Percentiles rank a stretch among this genome's conserved stretches.
Conservation (phyloP, 2,329 filamentous ascomycete genomes). For the Fusarium buharicum region DNA sequence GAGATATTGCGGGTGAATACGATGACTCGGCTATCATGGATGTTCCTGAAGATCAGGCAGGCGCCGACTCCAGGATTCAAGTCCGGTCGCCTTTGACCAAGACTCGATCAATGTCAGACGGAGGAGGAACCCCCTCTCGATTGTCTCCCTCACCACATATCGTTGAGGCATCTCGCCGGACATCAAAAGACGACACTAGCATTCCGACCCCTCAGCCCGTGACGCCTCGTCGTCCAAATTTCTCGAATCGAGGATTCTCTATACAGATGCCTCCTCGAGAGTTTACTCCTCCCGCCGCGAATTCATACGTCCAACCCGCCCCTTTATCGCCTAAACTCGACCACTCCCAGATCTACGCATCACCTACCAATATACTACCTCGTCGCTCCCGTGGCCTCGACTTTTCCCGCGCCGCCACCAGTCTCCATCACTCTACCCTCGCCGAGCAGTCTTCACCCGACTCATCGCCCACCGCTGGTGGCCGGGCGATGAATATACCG, state of each 20-base stretch:
- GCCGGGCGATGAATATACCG: conserved; percentile 71
- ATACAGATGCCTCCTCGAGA: conserved; percentile 50
- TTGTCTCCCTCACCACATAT: conserved; percentile 69
- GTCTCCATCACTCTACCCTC: conserved; percentile 93
- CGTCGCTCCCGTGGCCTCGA: conserved; percentile 90
- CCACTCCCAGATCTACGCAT: conserved; percentile 84
- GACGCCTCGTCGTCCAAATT: conserved; percentile 77
- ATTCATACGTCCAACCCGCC: conserved; percentile 61
- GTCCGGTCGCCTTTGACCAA: conserved; percentile 60
- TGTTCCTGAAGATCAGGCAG: conserved; percentile 32
- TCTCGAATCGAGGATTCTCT: conserved; percentile 69
- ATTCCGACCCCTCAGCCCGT: conserved; percentile 64
- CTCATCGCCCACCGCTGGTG: conserved; percentile 85
- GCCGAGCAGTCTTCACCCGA: conserved; percentile 89
- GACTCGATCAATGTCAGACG: conserved; percentile 73
- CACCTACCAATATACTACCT: conserved; percentile 87
- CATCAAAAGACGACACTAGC: conserved; percentile 74
- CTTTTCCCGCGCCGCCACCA: conserved; percentile 92
- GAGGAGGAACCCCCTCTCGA: conserved; percentile 64
- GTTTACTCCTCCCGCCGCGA: conserved; percentile 52
- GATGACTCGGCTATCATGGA: conserved; percentile 52
- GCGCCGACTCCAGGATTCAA: conserved; percentile 23
- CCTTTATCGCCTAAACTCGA: conserved; percentile 90
- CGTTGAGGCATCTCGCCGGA: conserved; percentile 62
- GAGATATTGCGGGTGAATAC: conserved; percentile 33